Conservation (phyloP, 1,284 basidiomycete species). For the Polyporus tsugae region DNA sequence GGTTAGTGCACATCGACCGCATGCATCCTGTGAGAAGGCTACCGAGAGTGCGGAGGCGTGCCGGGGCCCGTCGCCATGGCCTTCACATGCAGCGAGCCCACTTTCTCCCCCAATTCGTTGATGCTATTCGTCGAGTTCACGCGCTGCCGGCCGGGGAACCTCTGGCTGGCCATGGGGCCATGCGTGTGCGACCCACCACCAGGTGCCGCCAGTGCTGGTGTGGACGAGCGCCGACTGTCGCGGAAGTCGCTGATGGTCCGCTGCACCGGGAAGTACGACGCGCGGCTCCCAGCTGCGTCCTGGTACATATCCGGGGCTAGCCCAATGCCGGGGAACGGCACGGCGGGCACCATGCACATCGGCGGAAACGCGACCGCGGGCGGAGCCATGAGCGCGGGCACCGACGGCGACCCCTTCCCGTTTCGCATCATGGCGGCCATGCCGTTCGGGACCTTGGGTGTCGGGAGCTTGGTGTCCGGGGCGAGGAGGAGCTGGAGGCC, state of each 20-base stretch:
- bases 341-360: constrained; percentile 20
- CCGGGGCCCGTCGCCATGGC: constrained; percentile 14
- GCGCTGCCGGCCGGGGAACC: constrained; percentile 25
- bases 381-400: constrained; percentile 32
- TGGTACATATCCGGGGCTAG: constrained; percentile 24
- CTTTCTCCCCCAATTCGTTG: constrained; percentile 29
- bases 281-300: constrained; percentile 21
- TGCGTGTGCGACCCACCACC: constrained; percentile 3
- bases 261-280: constrained; percentile 29
- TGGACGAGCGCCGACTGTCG: constrained; percentile 17
- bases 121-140: constrained; percentile 32
- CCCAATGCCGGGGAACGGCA: constrained; percentile 21
- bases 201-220: background rate
- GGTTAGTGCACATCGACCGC: background rate
- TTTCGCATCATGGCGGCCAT: constrained; percentile 30
- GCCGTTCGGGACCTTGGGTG: constrained; percentile 30
- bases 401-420: constrained; percentile 34
- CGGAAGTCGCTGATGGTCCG: constrained; percentile 27
- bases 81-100: constrained; percentile 27
- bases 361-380: constrained; percentile 26
- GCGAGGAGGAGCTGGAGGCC: constrained; percentile 71
- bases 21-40: background rate
- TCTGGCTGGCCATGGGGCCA: constrained; percentile 5
- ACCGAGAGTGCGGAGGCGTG: constrained; percentile 24
- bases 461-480: constrained; percentile 47